These are phyloP conservation scores for Grammothele lineata DNA, from an alignment of 768 basidiomycete species.

Conservation along the genomic window DNA sequence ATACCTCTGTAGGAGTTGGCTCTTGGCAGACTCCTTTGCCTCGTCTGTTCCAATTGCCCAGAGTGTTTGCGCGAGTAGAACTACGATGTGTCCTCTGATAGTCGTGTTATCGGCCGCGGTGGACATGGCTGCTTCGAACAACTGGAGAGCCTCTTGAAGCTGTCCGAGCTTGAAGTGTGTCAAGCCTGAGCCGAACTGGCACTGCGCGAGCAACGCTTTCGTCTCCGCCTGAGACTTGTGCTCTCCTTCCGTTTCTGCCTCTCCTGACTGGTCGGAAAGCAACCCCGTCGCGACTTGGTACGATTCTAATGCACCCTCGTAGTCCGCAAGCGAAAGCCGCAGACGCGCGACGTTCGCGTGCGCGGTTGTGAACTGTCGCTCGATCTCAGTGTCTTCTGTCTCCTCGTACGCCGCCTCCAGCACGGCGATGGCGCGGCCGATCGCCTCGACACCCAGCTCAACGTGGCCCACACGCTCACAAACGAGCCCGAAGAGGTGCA, in stretches of 20 bases:
- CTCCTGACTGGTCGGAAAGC: constrained; percentile 46
- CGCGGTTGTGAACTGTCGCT: constrained; percentile 75
- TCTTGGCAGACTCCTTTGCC: constrained; percentile 71
- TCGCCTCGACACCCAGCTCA: constrained; percentile 51
- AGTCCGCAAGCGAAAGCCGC: constrained; percentile 55
- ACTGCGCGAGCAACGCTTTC: constrained; percentile 51
- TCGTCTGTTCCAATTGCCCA: constrained; percentile 82
- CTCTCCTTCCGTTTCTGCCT: constrained; percentile 30
- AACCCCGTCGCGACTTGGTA: constrained; percentile 74
- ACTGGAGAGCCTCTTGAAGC: constrained; percentile 54
- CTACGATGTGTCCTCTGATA: constrained; percentile 63
- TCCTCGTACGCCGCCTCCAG: constrained; percentile 90
- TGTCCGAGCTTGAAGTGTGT: constrained; percentile 64
- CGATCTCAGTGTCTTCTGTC: constrained; percentile 73
- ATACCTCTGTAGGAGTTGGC: constrained; percentile 78
- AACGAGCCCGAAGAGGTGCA: constrained; percentile 81
- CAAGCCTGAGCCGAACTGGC: constrained; percentile 67
- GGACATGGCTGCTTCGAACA: constrained; percentile 65
- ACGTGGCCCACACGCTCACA: constrained; percentile 79
- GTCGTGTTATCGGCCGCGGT: constrained; percentile 43
- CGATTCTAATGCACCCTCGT: constrained; percentile 57
- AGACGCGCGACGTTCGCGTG: constrained; percentile 80
- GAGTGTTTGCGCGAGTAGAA: constrained; percentile 79
- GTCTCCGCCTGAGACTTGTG: constrained; percentile 29
- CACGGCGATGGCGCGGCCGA: constrained; percentile 60